Evolutionary conservation across 2,329 filamentous ascomycete species (phyloP).

Genomic region (Claviceps humidiphila): DNA sequence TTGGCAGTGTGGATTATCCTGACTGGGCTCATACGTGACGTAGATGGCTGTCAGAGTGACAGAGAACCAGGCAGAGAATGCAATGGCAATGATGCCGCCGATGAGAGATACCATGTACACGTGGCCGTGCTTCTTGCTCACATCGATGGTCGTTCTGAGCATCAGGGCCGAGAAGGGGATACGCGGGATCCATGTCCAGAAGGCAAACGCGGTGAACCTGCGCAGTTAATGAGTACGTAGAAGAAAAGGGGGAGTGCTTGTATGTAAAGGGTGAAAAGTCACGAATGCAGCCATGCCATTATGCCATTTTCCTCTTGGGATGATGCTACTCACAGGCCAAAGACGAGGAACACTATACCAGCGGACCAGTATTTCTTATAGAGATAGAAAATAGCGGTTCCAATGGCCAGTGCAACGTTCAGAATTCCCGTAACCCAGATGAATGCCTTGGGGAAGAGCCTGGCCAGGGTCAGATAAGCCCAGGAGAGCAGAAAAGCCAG

Average conservation of each 20-base stretch:
- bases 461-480: conserved; percentile 61
- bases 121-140: conserved; percentile 72
- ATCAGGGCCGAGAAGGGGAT: conserved; percentile 88
- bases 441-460: conserved; percentile 73
- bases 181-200: conserved; percentile 76
- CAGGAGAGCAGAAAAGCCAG: conserved; percentile 65
- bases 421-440: conserved; percentile 88
- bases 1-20: conserved; percentile 37
- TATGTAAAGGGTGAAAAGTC: background rate
- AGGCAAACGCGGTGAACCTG: conserved; percentile 24
- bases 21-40: conserved; percentile 60
- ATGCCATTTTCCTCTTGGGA: background rate
- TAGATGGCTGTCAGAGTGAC: conserved; percentile 81
- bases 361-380: conserved; percentile 64
- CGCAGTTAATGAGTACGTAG: background rate
- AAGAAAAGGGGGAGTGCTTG: background rate
- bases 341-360: conserved; percentile 77
- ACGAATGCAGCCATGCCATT: too few relatives aligned
- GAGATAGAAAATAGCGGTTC: conserved; percentile 77
- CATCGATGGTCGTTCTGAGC: conserved; percentile 74
- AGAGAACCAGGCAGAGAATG: conserved; percentile 73
- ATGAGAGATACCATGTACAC: conserved; percentile 77
- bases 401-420: conserved; percentile 75
- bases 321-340: conserved; percentile 23
- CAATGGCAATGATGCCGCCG: conserved; percentile 63